Evolutionary conservation across 257 asterid species (phyloP).

Genomic region (Forsythia viridissima): DNA sequence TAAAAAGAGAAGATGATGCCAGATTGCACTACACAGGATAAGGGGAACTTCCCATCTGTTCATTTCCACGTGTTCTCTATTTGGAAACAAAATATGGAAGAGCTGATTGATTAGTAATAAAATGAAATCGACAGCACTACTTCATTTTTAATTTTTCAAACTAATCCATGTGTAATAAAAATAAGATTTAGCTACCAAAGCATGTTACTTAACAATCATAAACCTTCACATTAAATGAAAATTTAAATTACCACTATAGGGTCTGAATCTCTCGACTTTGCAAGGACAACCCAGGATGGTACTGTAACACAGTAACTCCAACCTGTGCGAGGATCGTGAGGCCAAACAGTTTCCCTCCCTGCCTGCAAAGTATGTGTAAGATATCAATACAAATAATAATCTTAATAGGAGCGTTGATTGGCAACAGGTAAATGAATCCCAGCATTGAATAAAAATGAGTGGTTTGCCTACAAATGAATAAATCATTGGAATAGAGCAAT

Average conservation of each 20-base stretch:
- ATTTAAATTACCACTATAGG: slow-evolving; percentile 80
- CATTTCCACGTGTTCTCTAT: not conserved
- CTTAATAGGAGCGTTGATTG: slow-evolving; percentile 3
- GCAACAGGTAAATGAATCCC: not conserved
- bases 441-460: slow-evolving; percentile 14
- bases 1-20: not conserved
- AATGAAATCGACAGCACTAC: not conserved
- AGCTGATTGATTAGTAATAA: not conserved
- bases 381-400: slow-evolving; percentile 20
- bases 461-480: not conserved
- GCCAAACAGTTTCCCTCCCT: slow-evolving; percentile 91
- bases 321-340: slow-evolving; percentile 91
- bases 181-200: slow-evolving; percentile 3
- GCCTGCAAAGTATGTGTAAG: slow-evolving; percentile 47
- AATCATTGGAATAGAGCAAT: slow-evolving; percentile 5
- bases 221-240: slow-evolving; percentile 13
- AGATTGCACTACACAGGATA: not conserved
- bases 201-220: slow-evolving; percentile 10
- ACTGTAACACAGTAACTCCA: slow-evolving; percentile 95
- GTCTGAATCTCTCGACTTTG: slow-evolving; percentile 93
- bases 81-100: not conserved
- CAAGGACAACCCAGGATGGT: slow-evolving; percentile 94
- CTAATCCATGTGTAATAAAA: not conserved
- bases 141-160: not conserved
- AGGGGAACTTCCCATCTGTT: not conserved